Conservation (phyloP, 805 yeast genomes). For the Candida jianshihensis region DNA sequence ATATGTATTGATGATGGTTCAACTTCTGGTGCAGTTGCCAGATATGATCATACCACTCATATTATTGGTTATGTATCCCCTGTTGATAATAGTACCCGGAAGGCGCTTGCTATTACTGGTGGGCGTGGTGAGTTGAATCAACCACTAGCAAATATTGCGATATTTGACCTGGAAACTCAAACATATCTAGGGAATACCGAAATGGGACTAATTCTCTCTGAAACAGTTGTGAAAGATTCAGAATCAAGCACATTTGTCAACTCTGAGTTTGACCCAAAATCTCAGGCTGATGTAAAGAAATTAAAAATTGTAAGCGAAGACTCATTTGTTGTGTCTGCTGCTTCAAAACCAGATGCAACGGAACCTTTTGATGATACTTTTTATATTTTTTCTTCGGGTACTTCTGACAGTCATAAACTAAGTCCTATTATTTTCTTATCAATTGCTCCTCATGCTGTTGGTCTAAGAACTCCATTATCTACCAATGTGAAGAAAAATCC, state of each 20-base stretch:
- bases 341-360: constrained; percentile 4
- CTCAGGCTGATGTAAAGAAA: background rate
- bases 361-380: constrained; percentile 13
- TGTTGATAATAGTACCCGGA: constrained; percentile 32
- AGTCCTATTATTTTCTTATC: constrained; percentile 30
- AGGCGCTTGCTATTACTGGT: constrained; percentile 47
- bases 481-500: constrained; percentile 12
- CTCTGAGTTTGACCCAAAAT: constrained; percentile 11
- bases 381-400: constrained; percentile 12
- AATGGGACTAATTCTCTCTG: constrained; percentile 17
- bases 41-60: constrained; percentile 50
- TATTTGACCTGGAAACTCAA: constrained; percentile 40
- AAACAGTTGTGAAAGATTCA: too few species aligned
- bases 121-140: constrained; percentile 35
- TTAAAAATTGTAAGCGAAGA: constrained; percentile 12
- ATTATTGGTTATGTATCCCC: constrained; percentile 31
- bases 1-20: constrained; percentile 38
- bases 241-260: too few species aligned
- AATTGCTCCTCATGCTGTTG: constrained; percentile 24
- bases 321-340: constrained; percentile 15
- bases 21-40: constrained; percentile 27
- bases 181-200: constrained; percentile 14
- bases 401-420: constrained; percentile 1
- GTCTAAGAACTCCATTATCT: constrained; percentile 23
- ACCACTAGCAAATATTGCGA: constrained; percentile 25